phyloP scores from a whole-genome alignment of 2,329 filamentous ascomycete genomes.

The Alternaria tenuissima region DNA sequence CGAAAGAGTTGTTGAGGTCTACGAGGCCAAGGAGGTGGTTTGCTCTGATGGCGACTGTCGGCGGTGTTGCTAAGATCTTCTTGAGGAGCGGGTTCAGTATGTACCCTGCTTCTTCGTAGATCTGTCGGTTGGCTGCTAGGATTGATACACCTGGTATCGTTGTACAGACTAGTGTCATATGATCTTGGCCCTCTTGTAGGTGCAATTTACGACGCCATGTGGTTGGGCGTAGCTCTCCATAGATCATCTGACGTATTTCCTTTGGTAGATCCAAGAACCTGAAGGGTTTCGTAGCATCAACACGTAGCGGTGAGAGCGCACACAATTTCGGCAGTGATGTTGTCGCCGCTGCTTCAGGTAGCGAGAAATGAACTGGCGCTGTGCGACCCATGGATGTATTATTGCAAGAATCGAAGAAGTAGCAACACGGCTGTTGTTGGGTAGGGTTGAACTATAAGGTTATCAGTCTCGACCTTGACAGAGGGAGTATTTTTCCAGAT shows the following conservation, averaged over 20 bases:
- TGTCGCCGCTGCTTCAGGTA: background rate
- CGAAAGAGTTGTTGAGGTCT: background rate
- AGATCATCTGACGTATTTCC: constrained; percentile 18
- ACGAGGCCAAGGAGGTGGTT: background rate
- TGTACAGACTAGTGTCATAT: constrained; percentile 9
- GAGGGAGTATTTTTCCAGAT: background rate
- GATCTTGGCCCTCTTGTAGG: background rate
- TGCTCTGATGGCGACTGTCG: background rate
- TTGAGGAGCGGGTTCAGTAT: background rate
- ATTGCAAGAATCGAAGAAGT: background rate
- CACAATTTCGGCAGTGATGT: background rate
- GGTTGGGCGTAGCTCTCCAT: constrained; percentile 3
- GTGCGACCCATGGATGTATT: background rate
- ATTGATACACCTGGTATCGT: constrained; percentile 9
- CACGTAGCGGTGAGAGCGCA: background rate
- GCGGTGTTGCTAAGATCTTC: background rate
- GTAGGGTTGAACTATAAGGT: background rate
- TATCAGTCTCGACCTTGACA: background rate
- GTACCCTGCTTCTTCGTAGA: constrained; percentile 9
- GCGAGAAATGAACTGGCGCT: background rate
- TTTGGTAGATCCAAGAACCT: constrained; percentile 14
- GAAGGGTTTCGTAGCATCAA: background rate
- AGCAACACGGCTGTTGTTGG: background rate
- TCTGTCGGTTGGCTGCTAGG: constrained; percentile 5
- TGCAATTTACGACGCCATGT: background rate